Base-by-base conservation (phyloP, 148 eudicot species). In the Camellia sinensis region DNA sequence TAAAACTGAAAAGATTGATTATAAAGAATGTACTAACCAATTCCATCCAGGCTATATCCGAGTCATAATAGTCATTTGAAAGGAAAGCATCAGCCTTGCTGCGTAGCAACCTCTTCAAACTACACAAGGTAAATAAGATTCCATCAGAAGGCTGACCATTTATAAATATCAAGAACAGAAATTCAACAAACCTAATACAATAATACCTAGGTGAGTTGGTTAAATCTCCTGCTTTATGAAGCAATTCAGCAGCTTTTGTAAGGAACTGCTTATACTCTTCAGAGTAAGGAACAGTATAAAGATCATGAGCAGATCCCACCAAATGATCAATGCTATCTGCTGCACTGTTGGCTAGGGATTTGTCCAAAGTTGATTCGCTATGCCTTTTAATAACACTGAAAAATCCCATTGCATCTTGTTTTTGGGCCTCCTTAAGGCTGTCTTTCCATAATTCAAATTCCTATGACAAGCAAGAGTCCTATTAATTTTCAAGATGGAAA, bases 41-140 rank as follows among this genome's bases (percentile, higher is more conserved):
- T 80, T 96, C 95, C 99, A 96, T 93, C 99, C 99, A 96, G 52
- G 97, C 95, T 89, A 96, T 87, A 83, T 96, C 99, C 29, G 99
- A 96, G 67, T 96, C 98, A 88, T 96, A 93, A 79, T 96, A 96
- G 81, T 96, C 95, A 91, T 96, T 96, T 73, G 99, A 92, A 71
- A 91, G 91, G 84, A 96, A 96, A 71, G 98, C 97, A 82, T 90
- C 88, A 63, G 98, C 98, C 91, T 91, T 96, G 87, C 91, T 83
- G 77, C 87, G 90, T 81, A 96, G 89, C 78, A 93, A 82, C 86
- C 83, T 92, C 93, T 92, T 92, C 88, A 96, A 86, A 86, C 98
- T 96, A 82, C 87, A 84, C 50, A 64, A 86, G 43, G 43, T 19
- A 84, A 78, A 45, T 74, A 73, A 74, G 60, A 76, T 37, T 44